A percentile compares a stretch with the other conserved stretches of the same genome.
Conservation (phyloP, 169 alveolate genomes). For the Perkinsus chesapeaki region DNA sequence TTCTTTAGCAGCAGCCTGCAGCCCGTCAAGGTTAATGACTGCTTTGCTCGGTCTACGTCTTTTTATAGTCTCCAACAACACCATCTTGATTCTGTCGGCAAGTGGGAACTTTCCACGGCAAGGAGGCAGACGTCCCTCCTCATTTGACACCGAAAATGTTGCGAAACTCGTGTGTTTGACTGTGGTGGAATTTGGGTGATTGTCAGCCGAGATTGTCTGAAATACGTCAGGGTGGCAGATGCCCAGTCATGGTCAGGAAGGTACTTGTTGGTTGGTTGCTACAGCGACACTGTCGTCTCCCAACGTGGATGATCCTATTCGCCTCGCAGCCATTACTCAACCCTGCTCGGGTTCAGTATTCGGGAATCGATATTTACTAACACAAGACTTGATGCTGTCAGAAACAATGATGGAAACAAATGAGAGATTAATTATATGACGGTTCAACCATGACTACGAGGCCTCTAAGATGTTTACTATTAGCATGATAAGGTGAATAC, state of each 20-base stretch:
- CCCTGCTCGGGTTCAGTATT: too few relatives aligned
- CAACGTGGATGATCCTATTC: too few relatives aligned
- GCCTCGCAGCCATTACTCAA: too few relatives aligned
- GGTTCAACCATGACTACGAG: not conserved
- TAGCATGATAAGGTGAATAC: not conserved
- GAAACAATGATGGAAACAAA: not conserved
- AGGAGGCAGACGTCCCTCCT: too few relatives aligned
- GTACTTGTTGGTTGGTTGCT: too few relatives aligned
- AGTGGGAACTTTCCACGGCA: not conserved
- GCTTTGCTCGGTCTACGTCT: not conserved
- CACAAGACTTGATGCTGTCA: not conserved
- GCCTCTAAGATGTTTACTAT: not conserved
- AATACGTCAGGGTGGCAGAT: too few relatives aligned
- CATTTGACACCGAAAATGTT: too few relatives aligned
- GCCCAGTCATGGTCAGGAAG: too few relatives aligned
- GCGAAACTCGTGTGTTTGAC: too few relatives aligned
- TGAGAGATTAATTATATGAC: not conserved
- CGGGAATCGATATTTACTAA: not conserved
- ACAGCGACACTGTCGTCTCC: too few relatives aligned
- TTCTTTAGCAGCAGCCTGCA: not conserved
- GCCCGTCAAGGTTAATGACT: not conserved
- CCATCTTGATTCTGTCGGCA: not conserved
- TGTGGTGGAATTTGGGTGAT: too few relatives aligned
- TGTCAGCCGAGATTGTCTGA: too few relatives aligned
- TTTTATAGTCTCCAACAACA: not conserved